Evolutionary conservation across 2,329 filamentous ascomycete species (phyloP), one percentile per base, ranked within the genome.

Genomic region (Penicillium vulpinum): DNA sequence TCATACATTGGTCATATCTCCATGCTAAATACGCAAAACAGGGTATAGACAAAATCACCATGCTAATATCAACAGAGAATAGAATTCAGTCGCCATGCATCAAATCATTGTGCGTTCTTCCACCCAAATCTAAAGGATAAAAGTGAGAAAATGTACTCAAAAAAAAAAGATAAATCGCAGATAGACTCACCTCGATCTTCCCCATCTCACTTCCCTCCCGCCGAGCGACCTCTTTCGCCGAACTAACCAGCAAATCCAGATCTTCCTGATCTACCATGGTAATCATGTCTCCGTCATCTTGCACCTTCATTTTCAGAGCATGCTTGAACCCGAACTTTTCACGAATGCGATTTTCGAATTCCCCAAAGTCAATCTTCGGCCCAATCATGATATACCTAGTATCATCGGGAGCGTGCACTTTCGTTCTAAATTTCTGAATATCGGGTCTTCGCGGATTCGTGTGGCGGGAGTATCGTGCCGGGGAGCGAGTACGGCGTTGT

Each of bases 261-360:
- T 99, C 94, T 69, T 99, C 94, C 74, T 97, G 91, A 73, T 99
- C 94, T 29, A 89, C 92, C 85, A 99, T 88, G 31, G 93, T 97
- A 70, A 99, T 95, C 89, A 97, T 93, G 70, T 97, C 93, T 3
- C 89, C 89, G 54, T 88, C 82, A 65, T 97, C 94, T 80, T 94
- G 94, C 75, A 97, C 88, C 81, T 92, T 95, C 79, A 97, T 93
- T 56, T 85, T 85, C 60, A 88, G 79, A 54, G 84, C 80, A 54
- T 68, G 66, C 33, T 67, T 70, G 61, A 97, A 81, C 15, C 84
- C 87, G 70, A 97, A 96, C 77, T 99, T 99, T 61, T 92, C 88
- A 45, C 88, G 84, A 57, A 99, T 89, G 58, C 87, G 87, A 60
- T 88, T 86, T 39, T 88, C 86, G 43, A 99, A 86, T 57, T 93